These are phyloP conservation scores for Penicillium turbatum DNA, from an alignment of 495 filamentous ascomycete species.

Conservation along the genomic window DNA sequence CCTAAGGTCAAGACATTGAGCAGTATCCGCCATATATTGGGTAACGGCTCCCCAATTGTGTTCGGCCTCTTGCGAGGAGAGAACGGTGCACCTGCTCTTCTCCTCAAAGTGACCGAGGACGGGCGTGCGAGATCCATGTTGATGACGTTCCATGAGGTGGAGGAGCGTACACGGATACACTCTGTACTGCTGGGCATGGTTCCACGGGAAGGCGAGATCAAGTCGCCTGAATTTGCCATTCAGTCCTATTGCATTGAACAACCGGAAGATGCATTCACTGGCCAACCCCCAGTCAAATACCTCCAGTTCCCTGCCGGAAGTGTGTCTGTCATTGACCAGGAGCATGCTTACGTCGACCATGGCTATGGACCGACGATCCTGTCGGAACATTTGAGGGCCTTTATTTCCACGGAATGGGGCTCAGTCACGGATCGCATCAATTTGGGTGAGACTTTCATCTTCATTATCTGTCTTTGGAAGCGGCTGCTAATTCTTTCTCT, in stretches of 20 bases:
- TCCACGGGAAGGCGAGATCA: constrained; percentile 53
- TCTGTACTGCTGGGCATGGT: constrained; percentile 64
- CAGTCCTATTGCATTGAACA: constrained; percentile 61
- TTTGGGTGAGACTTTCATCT: constrained; percentile 42
- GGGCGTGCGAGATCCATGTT: constrained; percentile 61
- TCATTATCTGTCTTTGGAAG: not conserved
- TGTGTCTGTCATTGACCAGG: constrained; percentile 53
- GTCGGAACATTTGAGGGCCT: constrained; percentile 65
- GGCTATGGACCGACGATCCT: constrained; percentile 54
- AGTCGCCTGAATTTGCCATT: constrained; percentile 59
- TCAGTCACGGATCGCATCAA: constrained; percentile 72
- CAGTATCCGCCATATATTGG: constrained; percentile 61
- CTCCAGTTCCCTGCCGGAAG: constrained; percentile 41
- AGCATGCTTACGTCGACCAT: constrained; percentile 37
- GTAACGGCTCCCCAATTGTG: constrained; percentile 57
- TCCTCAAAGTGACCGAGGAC: constrained; percentile 66
- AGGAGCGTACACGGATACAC: constrained; percentile 62
- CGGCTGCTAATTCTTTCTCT: constrained; percentile 8
- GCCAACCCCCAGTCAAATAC: constrained; percentile 29
- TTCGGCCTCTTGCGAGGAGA: constrained; percentile 70
- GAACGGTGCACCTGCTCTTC: constrained; percentile 59
- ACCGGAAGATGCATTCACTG: constrained; percentile 33
- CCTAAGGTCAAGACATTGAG: constrained; percentile 70
- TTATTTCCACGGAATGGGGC: constrained; percentile 61
- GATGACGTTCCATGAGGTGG: constrained; percentile 65